Conservation (phyloP, 2,329 filamentous ascomycete genomes). For the Furcasterigmium sp. region DNA sequence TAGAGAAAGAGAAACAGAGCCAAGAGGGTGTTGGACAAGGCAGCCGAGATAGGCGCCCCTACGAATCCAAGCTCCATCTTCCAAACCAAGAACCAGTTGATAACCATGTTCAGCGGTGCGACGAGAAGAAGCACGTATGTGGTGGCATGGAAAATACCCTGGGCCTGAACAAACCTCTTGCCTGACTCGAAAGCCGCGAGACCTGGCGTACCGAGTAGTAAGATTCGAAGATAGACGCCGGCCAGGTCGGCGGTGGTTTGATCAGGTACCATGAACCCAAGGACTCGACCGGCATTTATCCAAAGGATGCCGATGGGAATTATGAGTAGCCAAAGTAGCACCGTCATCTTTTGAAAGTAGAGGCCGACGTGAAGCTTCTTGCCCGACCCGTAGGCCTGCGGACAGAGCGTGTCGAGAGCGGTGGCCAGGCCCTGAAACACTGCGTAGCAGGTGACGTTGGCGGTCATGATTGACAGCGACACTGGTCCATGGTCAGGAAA, state of each 20-base stretch:
- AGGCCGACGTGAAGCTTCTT: conserved; percentile 81
- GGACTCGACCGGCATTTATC: conserved; percentile 60
- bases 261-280: conserved; percentile 64
- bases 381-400: conserved; percentile 89
- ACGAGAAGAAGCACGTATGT: conserved; percentile 72
- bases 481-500: neutral
- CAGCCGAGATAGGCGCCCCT: conserved; percentile 74
- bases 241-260: conserved; percentile 65
- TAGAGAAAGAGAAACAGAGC: conserved; percentile 70
- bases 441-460: conserved; percentile 71
- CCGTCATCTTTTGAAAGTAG: conserved; percentile 75
- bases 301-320: conserved; percentile 68
- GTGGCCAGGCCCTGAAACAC: conserved; percentile 82
- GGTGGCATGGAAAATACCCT: conserved; percentile 75
- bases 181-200: conserved; percentile 72
- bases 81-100: conserved; percentile 81
- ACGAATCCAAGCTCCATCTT: conserved; percentile 62
- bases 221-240: conserved; percentile 66
- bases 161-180: conserved; percentile 78
- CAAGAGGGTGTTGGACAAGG: conserved; percentile 69
- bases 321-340: conserved; percentile 66
- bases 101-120: conserved; percentile 68
- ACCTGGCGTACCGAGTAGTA: conserved; percentile 66
- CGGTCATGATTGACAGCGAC: conserved; percentile 61
- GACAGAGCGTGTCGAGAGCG: conserved; percentile 83